phyloP scores from a whole-genome alignment of 2,329 filamentous ascomycete genomes.

The Sarocladiaceae sp. region DNA sequence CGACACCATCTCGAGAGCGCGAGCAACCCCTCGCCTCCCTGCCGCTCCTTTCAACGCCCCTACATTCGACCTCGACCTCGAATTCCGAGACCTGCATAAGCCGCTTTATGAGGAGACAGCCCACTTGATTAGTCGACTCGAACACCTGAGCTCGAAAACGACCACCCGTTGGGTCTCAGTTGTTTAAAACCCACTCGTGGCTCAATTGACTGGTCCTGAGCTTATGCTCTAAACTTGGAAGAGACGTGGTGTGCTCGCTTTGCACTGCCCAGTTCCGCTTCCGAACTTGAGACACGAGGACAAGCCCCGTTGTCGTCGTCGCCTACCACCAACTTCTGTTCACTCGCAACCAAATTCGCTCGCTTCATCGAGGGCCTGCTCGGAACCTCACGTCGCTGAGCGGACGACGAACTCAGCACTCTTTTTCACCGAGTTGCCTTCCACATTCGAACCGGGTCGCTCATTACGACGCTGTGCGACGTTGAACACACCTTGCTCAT shows the following conservation, averaged over 20 bases:
- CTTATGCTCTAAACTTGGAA: neutral
- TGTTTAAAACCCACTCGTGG: neutral
- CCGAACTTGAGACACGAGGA: constrained; percentile 7
- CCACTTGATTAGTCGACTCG: constrained; percentile 4
- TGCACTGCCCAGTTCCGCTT: constrained; percentile 6
- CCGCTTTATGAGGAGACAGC: neutral
- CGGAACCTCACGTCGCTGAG: neutral
- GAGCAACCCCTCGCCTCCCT: neutral
- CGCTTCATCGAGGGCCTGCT: neutral
- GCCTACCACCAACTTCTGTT: neutral
- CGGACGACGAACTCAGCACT: neutral
- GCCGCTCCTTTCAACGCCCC: neutral
- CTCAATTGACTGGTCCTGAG: constrained; percentile 2
- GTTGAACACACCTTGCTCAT: neutral
- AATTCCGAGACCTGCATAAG: neutral
- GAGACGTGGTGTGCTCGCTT: neutral
- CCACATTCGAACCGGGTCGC: too few species aligned
- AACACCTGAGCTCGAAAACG: too few species aligned
- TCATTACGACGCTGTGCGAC: neutral
- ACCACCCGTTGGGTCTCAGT: neutral
- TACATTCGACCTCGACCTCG: neutral
- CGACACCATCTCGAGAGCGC: neutral
- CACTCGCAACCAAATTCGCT: too few species aligned
- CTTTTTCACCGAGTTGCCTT: too few species aligned
- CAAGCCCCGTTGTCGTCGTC: neutral